Evolutionary conservation across 2,329 filamentous ascomycete genomes (phyloP), one percentile per base, ranked within the genome.

Genomic region (Ampelomyces quisqualis): DNA sequence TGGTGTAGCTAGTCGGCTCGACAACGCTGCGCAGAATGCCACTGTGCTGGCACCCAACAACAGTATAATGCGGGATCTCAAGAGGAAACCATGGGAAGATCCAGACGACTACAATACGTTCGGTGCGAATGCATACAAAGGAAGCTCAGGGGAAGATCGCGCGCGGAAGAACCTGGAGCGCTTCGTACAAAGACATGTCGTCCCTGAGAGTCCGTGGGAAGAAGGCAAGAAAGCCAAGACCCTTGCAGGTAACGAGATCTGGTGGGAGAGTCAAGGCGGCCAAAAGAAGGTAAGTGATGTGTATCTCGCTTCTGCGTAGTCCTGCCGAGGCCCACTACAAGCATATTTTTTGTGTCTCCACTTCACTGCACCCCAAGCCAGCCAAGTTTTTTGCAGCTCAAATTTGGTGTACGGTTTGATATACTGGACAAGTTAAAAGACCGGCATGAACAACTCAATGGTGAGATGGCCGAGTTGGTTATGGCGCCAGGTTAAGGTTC

Each of bases 31-130:
- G 1, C 69, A 77, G 43, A 90, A 91, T 64, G 87, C 87, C 11
- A 96, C 90, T 2, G 82, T 97, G 17, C 80, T 97, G 2, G 91
- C 90, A 4, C 93, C 93, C 1, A 73, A 87, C 38, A 97, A 98
- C 74, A 82, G 79, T 13, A 89, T 84, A 3, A 81, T 98, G 60
- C 85, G 86, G 51, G 73, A 70, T 1, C 73, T 97, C 17, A 87
- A 90, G 1, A 77, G 85, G 37, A 97, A 96, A 67, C 90, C 90
- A 0, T 95, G 88, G 88, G 88, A 84, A 58, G 76, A 90, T 49
- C 80, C 86, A 0, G 70, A 77, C 37, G 90, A 95, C 52, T 91
- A 93, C 64, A 71, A 75, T 3, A 68, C 68, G 1, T 71, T 86
- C 3, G 89, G 88, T 0, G 75, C 77, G 2, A 70, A 82, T 21